phyloP scores from a whole-genome alignment of 139 green algal species.

The Tetradesmus obliquus region DNA sequence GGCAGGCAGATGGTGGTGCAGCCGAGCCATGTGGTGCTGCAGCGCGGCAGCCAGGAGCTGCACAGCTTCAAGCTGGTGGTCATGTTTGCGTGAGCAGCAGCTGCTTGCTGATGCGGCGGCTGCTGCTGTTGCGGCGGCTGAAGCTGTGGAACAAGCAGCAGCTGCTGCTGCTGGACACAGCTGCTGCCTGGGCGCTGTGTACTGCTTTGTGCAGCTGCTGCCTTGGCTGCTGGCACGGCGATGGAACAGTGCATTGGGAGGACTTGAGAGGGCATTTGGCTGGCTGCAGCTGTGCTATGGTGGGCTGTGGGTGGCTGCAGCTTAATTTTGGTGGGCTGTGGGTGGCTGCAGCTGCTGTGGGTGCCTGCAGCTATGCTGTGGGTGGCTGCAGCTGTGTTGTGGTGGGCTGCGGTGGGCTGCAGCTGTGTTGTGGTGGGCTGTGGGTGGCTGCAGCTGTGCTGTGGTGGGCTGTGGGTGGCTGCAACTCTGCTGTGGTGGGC shows the following conservation, averaged over 20 bases:
- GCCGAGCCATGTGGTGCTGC: slow-evolving; percentile 30
- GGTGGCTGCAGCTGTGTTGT: not conserved
- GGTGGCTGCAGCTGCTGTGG: no score
- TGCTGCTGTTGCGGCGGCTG: not conserved
- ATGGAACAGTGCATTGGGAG: no score
- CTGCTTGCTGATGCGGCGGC: not conserved
- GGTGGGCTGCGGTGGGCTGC: not conserved
- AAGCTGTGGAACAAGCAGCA: not conserved
- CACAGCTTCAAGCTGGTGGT: slow-evolving; percentile 40
- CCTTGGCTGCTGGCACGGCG: no score
- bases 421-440: no score
- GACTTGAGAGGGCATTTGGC: no score
- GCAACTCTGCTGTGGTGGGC: no score
- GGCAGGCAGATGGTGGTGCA: slow-evolving; percentile 38
- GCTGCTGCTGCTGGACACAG: not conserved
- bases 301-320: no score
- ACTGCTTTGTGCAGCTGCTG: not conserved
- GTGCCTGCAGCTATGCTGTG: not conserved
- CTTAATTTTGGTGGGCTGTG: no score
- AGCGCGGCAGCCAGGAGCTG: slow-evolving; percentile 20
- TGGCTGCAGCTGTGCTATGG: no score
- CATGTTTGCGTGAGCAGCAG: not conserved
- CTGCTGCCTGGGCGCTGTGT: no score
- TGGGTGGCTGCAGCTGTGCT: no score
- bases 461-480: no score